phyloP scores from a whole-genome alignment of 192 early-diverging fungal genomes.

The Linderina pennispora region DNA sequence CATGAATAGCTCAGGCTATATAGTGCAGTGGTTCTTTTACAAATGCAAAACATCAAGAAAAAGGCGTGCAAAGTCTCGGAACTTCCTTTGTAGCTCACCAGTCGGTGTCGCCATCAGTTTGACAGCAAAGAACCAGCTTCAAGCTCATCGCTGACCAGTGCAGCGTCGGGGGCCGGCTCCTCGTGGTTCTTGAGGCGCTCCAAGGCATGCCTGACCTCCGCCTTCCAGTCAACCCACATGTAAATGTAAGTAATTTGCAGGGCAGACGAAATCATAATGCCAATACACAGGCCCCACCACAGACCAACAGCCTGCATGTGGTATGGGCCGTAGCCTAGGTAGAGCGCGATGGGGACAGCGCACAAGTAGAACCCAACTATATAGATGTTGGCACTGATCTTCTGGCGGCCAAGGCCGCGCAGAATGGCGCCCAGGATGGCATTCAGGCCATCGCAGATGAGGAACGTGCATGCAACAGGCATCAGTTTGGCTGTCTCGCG shows the following conservation, averaged over 20 bases:
- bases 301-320: constrained; percentile 14
- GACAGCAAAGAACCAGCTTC: no score
- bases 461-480: constrained; percentile 64
- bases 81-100: no score
- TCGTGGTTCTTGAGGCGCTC: constrained; percentile 11
- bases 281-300: constrained; percentile 22
- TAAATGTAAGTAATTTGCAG: constrained; percentile 17
- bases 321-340: constrained; percentile 25
- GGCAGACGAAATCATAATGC: constrained; percentile 4
- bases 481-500: constrained; percentile 60
- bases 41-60: no score
- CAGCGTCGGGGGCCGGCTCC: no score
- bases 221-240: constrained; percentile 18
- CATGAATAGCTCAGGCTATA: no score
- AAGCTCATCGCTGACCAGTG: no score
- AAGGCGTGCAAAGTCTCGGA: no score
- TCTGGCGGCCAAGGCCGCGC: constrained; percentile 45
- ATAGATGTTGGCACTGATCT: constrained; percentile 39
- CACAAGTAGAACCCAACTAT: constrained; percentile 40
- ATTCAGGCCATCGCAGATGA: constrained; percentile 51
- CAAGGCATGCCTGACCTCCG: constrained; percentile 14
- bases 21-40: no score
- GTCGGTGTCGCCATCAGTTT: no score
- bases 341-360: constrained; percentile 39
- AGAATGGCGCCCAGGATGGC: constrained; percentile 48